Evolutionary conservation across 306 rosid species (phyloP), one percentile per base, ranked within the genome.

Genomic region (Potentilla sterilis): DNA sequence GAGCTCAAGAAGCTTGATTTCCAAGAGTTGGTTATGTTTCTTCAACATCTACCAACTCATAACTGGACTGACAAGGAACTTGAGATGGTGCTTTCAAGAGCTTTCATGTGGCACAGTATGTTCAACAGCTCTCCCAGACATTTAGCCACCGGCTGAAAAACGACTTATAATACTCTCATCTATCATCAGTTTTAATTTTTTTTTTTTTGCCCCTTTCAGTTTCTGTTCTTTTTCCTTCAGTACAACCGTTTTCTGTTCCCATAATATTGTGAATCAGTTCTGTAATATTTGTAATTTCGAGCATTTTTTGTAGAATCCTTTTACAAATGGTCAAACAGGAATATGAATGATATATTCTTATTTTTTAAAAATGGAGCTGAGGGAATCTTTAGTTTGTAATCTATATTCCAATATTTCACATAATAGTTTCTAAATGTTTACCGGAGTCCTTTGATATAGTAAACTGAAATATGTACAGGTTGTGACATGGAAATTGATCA

Each of bases 31-130:
- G 99, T 96, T 58, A 92, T 96, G 97, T 96, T 96, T 82, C 98
- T 96, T 77, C 99, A 96, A 86, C 99, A 91, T 79, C 92, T 92
- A 78, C 99, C 99, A 48, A 96, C 98, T 16, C 87, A 90, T 61
- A 87, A 82, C 81, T 96, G 99, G 99, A 85, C 86, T 68, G 88
- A 92, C 75, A 96, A 92, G 81, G 99, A 96, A 83, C 98, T 96
- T 0, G 99, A 96, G 86, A 89, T 87, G 91, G 99, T 96, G 76
- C 98, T 96, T 49, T 96, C 98, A 52, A 93, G 98, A 54, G 99
- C 98, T 59, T 92, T 85, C 84, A 89, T 96, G 97, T 96, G 99
- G 98, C 96, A 96, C 88, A 92, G 89, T 85, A 90, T 96, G 98
- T 96, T 96, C 89, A 96, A 92, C 85, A 87, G 83, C 81, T 92